Conservation (phyloP, 306 rosid genomes). For the Inga oerstediana region DNA sequence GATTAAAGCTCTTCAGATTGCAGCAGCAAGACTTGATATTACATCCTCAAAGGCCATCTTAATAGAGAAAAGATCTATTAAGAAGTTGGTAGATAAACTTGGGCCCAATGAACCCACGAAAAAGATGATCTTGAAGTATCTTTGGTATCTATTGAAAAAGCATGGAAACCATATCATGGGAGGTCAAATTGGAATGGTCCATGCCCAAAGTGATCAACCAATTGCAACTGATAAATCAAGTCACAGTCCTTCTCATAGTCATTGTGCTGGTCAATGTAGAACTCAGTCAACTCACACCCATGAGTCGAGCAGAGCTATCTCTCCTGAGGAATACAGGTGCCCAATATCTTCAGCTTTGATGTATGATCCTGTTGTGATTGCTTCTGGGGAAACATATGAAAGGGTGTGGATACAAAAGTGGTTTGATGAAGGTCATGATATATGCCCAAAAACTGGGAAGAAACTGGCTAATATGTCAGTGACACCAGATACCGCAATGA, state of each 20-base stretch:
- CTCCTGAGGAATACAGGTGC: conserved; percentile 71
- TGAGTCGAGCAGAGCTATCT: conserved; percentile 42
- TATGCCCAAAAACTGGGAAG: conserved; percentile 68
- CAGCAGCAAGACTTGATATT: conserved; percentile 61
- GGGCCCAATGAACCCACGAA: conserved; percentile 47
- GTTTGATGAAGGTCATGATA: conserved; percentile 75
- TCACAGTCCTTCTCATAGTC: conserved; percentile 28
- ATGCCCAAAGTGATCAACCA: conserved; percentile 32
- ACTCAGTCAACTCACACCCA: conserved; percentile 33
- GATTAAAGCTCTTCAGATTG: conserved; percentile 61
- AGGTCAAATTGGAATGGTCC: conserved; percentile 42
- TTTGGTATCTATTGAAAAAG: conserved; percentile 57
- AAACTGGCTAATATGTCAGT: conserved; percentile 48
- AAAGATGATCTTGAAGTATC: conserved; percentile 59
- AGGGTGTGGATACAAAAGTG: conserved; percentile 87
- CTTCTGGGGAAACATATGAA: conserved; percentile 81
- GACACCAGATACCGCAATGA: conserved; percentile 68
- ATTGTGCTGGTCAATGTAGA: conserved; percentile 20
- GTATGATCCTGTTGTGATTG: conserved; percentile 90
- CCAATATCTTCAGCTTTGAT: conserved; percentile 74
- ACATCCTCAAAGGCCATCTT: conserved; percentile 56
- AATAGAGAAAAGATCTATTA: conserved; percentile 67
- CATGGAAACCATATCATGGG: conserved; percentile 41
- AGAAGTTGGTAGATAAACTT: conserved; percentile 50
- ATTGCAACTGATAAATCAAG: conserved; percentile 35